Evolutionary conservation across 1,284 basidiomycete species (phyloP).

Genomic region (Psilocybe mexicana): DNA sequence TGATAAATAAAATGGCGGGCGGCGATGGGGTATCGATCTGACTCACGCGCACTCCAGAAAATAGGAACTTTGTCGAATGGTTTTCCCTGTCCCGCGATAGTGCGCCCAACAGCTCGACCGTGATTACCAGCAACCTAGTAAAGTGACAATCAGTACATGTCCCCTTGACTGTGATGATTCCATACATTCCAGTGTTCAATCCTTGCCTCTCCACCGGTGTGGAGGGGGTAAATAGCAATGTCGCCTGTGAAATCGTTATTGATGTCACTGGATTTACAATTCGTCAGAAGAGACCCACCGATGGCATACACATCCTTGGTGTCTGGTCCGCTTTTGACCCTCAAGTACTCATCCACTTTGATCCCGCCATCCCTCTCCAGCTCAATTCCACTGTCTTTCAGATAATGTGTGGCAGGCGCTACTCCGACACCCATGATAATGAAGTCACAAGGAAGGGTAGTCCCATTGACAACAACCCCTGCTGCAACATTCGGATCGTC

Average conservation of each 20-base stretch:
- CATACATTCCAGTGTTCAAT: slow-evolving; percentile 93
- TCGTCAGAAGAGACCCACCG: slow-evolving; percentile 42
- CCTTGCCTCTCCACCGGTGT: slow-evolving; percentile 53
- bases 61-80: slow-evolving; percentile 81
- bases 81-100: slow-evolving; percentile 65
- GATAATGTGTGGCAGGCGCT: slow-evolving; percentile 80
- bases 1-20: not conserved
- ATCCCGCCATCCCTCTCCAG: slow-evolving; percentile 83
- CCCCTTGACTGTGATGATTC: slow-evolving; percentile 8
- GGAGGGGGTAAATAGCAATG: slow-evolving; percentile 82
- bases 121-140: slow-evolving; percentile 79
- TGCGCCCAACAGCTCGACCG: slow-evolving; percentile 81
- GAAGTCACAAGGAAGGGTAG: slow-evolving; percentile 74
- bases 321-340: slow-evolving; percentile 51
- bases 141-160: slow-evolving; percentile 6
- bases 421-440: slow-evolving; percentile 92
- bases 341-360: slow-evolving; percentile 78
- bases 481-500: slow-evolving; percentile 47
- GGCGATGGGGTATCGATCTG: not conserved
- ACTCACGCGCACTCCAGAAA: slow-evolving; percentile 87
- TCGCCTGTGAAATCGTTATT: slow-evolving; percentile 49
- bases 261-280: not conserved
- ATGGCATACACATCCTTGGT: slow-evolving; percentile 79
- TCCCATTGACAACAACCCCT: slow-evolving; percentile 72
- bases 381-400: slow-evolving; percentile 70